Percentiles rank a stretch among this genome's conserved stretches.
Evolutionary conservation across 2,329 filamentous ascomycete species (phyloP).

Genomic region (Alternaria sp.): DNA sequence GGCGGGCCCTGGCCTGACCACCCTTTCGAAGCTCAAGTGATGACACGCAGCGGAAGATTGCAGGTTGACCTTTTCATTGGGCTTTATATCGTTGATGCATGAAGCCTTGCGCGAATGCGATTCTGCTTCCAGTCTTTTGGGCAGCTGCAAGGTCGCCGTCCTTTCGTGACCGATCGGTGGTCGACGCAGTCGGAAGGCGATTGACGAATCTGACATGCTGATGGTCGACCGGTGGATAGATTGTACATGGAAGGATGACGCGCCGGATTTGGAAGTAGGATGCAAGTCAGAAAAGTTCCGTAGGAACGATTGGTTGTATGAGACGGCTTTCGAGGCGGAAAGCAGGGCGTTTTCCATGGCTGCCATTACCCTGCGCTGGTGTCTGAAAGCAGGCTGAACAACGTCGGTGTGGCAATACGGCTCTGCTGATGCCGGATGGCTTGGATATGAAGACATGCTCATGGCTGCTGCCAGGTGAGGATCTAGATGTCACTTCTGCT

Average conservation of each 20-base stretch:
- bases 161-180: not conserved
- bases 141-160: not conserved
- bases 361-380: not conserved
- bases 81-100: not conserved
- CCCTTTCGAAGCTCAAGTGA: not conserved
- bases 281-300: slow-evolving; percentile 10
- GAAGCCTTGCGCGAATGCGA: not conserved
- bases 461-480: not conserved
- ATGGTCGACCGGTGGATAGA: not conserved
- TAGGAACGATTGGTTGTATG: slow-evolving; percentile 2
- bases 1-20: not conserved
- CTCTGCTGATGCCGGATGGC: not conserved
- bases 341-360: not conserved
- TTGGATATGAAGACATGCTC: not conserved
- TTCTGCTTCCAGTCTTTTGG: not conserved
- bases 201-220: slow-evolving; percentile 7
- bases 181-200: not conserved
- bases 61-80: not conserved
- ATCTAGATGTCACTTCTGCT: not conserved
- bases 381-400: slow-evolving; percentile 1
- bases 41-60: not conserved
- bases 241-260: not conserved
- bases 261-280: not conserved
- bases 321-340: not conserved
- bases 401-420: not conserved